These are phyloP conservation scores for Oldenlandia corymbosa DNA, from an alignment of 257 asterid genomes.

Conservation along the genomic window DNA sequence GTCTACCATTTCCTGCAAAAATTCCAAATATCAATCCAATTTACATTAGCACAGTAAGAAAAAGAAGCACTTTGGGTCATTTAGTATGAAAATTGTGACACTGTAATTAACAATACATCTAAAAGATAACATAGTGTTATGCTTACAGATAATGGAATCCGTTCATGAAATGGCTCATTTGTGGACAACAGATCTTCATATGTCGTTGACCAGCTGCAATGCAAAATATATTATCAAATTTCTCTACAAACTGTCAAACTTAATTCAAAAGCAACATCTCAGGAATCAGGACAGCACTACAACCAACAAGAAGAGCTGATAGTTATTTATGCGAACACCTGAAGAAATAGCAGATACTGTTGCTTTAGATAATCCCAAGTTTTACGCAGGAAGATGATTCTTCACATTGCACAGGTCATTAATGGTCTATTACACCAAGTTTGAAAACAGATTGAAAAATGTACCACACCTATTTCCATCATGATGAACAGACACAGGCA, in stretches of 20 bases:
- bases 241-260: background rate
- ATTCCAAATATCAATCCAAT: constrained; percentile 11
- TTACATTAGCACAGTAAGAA: background rate
- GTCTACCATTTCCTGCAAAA: constrained; percentile 87
- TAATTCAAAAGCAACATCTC: background rate
- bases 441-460: background rate
- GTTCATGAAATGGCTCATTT: constrained; percentile 62
- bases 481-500: background rate
- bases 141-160: constrained; percentile 72
- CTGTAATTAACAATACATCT: background rate
- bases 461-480: background rate
- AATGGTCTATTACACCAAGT: background rate
- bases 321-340: too few relatives aligned
- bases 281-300: background rate
- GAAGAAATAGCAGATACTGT: background rate
- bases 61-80: background rate
- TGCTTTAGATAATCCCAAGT: background rate
- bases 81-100: background rate
- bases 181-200: constrained; percentile 87
- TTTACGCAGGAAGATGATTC: background rate
- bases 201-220: constrained; percentile 83
- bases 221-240: constrained; percentile 9
- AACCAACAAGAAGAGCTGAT: background rate
- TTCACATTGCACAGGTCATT: background rate
- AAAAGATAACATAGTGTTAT: too few relatives aligned